Base-by-base conservation (phyloP, 176 grass and related monocot species). In the Triticum turgidum region DNA sequence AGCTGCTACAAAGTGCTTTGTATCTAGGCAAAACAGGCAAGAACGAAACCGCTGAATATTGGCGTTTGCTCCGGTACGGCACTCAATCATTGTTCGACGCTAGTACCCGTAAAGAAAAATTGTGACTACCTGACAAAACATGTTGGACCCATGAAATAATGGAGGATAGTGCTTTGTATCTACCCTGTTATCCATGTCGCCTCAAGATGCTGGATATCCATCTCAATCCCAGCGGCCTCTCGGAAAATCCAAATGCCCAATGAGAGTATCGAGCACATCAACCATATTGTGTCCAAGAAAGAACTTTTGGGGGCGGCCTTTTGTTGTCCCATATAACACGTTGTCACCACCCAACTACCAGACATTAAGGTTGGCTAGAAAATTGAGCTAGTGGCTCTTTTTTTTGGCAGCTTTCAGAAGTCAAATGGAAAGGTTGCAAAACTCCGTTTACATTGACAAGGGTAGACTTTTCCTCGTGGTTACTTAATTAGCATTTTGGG, bases 311-410 rank as follows among this genome's bases (percentile, higher is more conserved):
- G 64, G 38, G 70, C 59, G 85, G 63, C 65, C 54, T 29, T 71
- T 87, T 63, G 76, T 70, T 88, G 51, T 71, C 88, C 47, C 52
- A 42, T 65, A 65, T 71, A 65, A 44, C 65, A 56, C 51, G 38
- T 88, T 91, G 89, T 81, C 37, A 80, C 62, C 82, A 81, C 82
- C 30, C 85, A 91, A 62, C 81, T 35, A 64, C 70, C 61, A 70
- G 39, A 44, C 77, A 52, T 13, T 84, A 90, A 73, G 33, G 21
- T 35, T 30, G 64, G 39, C 33, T 72, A 85, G 21, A 71, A 85
- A 77, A 58, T 15, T 42, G 22, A 12, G 33, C 81, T 81, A 52
- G 62, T 51, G 70, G 76, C 9, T 65, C 1, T 25, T 39, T 30
- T 30, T 82, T 70, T 84, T 59, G 45, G 29, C 11, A 69, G 52